Evolutionary conservation across 202 grass and related monocot species (phyloP).

Genomic region (Panicum virgatum): DNA sequence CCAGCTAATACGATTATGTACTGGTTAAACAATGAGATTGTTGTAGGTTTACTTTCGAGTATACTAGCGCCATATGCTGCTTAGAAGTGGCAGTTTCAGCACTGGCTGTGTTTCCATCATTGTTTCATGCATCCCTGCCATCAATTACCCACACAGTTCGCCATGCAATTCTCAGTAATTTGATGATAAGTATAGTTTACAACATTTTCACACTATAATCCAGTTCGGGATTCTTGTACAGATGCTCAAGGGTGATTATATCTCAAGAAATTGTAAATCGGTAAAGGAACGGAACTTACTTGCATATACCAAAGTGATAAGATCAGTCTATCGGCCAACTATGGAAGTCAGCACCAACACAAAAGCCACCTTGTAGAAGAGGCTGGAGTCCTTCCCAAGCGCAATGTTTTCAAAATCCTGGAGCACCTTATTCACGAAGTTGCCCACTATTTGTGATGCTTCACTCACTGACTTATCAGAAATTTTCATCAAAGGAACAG

Average conservation of each 20-base stretch:
- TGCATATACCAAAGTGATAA: conserved; percentile 51
- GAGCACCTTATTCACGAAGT: conserved; percentile 43
- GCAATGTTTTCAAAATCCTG: conserved; percentile 53
- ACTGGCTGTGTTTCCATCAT: background rate
- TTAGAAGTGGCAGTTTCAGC: background rate
- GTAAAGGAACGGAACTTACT: conserved; percentile 46
- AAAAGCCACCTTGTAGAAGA: conserved; percentile 57
- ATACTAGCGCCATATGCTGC: background rate
- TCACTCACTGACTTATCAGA: conserved; percentile 42
- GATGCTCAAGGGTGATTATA: background rate
- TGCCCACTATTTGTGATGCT: conserved; percentile 30
- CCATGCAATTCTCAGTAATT: background rate
- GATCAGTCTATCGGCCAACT: conserved; percentile 40
- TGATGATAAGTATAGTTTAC: background rate
- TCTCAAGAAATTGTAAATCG: conserved; percentile 22
- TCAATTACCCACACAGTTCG: background rate
- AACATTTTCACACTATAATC: background rate
- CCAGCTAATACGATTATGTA: background rate
- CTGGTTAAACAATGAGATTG: background rate
- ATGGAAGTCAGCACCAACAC: conserved; percentile 50
- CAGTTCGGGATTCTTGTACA: background rate
- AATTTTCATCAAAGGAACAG: conserved; percentile 56
- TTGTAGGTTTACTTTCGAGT: background rate
- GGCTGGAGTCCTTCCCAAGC: conserved; percentile 51
- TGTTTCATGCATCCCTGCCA: background rate